A percentile compares a stretch with the other conserved stretches of the same genome.
Conservation (phyloP, 1,284 basidiomycete genomes). For the Trametes hirsuta region DNA sequence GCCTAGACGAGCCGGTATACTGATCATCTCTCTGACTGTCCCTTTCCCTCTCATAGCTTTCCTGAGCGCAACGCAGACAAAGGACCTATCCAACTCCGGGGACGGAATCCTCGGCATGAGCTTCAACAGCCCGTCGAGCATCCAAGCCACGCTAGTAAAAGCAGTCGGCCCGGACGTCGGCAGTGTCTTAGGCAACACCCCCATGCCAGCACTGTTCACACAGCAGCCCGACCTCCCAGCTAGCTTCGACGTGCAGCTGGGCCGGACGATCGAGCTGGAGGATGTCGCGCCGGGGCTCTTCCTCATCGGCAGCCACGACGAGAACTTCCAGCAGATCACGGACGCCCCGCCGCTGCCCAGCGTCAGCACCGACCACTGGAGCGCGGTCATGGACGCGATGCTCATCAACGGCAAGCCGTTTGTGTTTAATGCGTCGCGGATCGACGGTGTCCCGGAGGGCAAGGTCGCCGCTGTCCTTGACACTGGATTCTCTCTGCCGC, state of each 20-base stretch:
- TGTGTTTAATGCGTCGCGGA: slow-evolving; percentile 32
- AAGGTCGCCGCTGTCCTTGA: slow-evolving; percentile 36
- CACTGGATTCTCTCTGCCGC: slow-evolving; percentile 35
- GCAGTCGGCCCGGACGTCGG: slow-evolving; percentile 4
- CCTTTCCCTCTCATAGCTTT: slow-evolving; percentile 26
- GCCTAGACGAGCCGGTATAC: too few relatives aligned
- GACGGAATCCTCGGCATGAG: slow-evolving; percentile 21
- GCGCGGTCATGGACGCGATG: slow-evolving; percentile 34
- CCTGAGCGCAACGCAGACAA: slow-evolving; percentile 29
- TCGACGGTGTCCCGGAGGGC: slow-evolving; percentile 30
- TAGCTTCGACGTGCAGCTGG: slow-evolving; percentile 34
- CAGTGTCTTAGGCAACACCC: slow-evolving; percentile 1
- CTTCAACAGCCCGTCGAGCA: slow-evolving; percentile 15
- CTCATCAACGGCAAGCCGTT: slow-evolving; percentile 33
- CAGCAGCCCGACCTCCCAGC: slow-evolving; percentile 23
- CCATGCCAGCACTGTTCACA: slow-evolving; percentile 12
- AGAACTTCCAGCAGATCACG: slow-evolving; percentile 27
- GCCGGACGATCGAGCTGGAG: slow-evolving; percentile 29
- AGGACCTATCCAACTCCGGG: background rate
- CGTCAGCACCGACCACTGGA: slow-evolving; percentile 49
- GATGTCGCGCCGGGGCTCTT: slow-evolving; percentile 33
- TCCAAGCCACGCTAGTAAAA: background rate
- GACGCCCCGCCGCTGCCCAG: slow-evolving; percentile 37
- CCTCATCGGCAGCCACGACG: slow-evolving; percentile 35
- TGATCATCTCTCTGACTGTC: background rate